These are phyloP conservation scores for Zymoseptoria crescenta DNA, from an alignment of 2,329 filamentous ascomycete genomes.

Conservation along the genomic window DNA sequence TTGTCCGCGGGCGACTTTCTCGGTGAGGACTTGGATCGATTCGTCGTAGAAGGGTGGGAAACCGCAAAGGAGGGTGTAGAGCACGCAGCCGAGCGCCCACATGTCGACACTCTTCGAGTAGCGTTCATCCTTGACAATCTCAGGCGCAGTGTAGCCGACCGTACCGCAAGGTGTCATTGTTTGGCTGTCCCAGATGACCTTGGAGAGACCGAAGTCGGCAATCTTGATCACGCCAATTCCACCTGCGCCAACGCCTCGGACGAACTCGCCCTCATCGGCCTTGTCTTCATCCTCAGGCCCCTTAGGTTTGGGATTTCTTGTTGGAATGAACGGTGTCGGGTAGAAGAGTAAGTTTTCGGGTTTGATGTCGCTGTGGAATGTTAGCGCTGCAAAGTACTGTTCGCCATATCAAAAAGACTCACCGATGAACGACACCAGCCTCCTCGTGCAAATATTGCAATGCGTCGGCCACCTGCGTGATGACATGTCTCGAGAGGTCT, in stretches of 20 bases:
- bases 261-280: conserved; percentile 89
- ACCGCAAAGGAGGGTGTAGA: conserved; percentile 93
- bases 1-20: conserved; percentile 94
- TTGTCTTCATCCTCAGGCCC: conserved; percentile 93
- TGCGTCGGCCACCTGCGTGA: conserved; percentile 88
- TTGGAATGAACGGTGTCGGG: conserved; percentile 72
- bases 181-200: conserved; percentile 95
- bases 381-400: conserved; percentile 29
- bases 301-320: conserved; percentile 70
- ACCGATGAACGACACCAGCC: conserved; percentile 95
- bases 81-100: conserved; percentile 95
- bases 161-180: conserved; percentile 99
- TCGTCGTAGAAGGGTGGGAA: conserved; percentile 99
- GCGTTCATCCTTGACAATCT: conserved; percentile 97
- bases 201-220: conserved; percentile 94
- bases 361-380: conserved; percentile 74
- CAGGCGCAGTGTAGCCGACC: conserved; percentile 93
- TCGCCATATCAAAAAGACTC: conserved; percentile 31
- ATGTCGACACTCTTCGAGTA: conserved; percentile 99
- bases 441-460: conserved; percentile 91
- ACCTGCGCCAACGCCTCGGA: conserved; percentile 70
- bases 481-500: conserved; percentile 87
- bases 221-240: conserved; percentile 96
- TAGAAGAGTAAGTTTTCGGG: conserved; percentile 95
- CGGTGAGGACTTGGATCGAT: conserved; percentile 90